phyloP scores from a whole-genome alignment of 1,139 yeast species.

The Candida gigantensis region DNA sequence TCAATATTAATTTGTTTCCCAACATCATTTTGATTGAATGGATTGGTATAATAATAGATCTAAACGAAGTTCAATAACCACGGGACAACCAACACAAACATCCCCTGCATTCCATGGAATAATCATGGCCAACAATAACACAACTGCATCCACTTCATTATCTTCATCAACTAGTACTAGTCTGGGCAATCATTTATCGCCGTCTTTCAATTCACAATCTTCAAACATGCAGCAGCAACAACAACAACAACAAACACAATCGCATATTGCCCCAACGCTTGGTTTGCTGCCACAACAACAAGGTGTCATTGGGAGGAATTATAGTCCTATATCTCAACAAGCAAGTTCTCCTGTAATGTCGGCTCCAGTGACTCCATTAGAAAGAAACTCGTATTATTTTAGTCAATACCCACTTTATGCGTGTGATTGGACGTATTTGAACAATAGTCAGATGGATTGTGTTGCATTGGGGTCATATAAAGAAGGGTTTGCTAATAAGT shows the following conservation, averaged over 20 bases:
- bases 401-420: conserved; percentile 65
- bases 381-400: conserved; percentile 55
- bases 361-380: conserved; percentile 14
- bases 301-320: conserved; percentile 2
- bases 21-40: conserved; percentile 16
- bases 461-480: conserved; percentile 69
- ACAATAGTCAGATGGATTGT: conserved; percentile 43
- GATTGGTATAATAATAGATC: conserved; percentile 20
- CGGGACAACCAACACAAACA: conserved; percentile 7
- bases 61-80: conserved; percentile 15
- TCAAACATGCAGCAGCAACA: not conserved
- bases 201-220: no score
- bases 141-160: conserved; percentile 7
- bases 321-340: conserved; percentile 9
- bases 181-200: no score
- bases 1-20: no score
- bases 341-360: conserved; percentile 5
- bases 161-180: not conserved
- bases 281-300: conserved; percentile 2
- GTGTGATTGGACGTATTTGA: conserved; percentile 61
- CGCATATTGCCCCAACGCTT: conserved; percentile 2
- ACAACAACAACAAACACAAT: conserved; percentile 3
- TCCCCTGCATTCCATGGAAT: conserved; percentile 11
- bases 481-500: conserved; percentile 65
- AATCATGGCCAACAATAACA: conserved; percentile 6